These are phyloP conservation scores for Candida sonorensis DNA, from an alignment of 805 yeast genomes.

Conservation along the genomic window DNA sequence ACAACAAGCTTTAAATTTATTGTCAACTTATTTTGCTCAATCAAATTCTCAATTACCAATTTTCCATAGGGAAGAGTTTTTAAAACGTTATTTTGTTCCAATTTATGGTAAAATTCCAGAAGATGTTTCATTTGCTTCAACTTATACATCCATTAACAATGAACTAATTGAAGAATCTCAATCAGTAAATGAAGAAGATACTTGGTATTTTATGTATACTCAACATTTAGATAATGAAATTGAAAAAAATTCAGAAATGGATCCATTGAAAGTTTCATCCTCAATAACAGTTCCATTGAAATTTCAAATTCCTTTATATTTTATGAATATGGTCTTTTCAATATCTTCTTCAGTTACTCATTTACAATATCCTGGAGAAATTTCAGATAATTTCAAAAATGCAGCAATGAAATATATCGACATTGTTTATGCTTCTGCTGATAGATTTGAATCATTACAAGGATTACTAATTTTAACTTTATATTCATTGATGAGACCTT, in stretches of 20 bases:
- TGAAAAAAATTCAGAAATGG: conserved; percentile 17
- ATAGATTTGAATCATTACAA: conserved; percentile 66
- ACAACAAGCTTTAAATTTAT: conserved; percentile 56
- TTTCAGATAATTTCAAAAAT: conserved; percentile 62
- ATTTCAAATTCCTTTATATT: conserved; percentile 53
- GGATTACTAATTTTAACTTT: conserved; percentile 62
- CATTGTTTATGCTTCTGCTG: conserved; percentile 47
- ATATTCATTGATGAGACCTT: conserved; percentile 82
- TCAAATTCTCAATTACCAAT: conserved; percentile 81
- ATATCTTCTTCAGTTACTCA: conserved; percentile 72
- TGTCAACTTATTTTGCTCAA: conserved; percentile 65
- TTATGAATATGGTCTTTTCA: conserved; percentile 72
- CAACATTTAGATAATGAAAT: conserved; percentile 24
- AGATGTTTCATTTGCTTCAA: conserved; percentile 51
- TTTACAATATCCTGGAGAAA: conserved; percentile 54
- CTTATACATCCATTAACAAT: conserved; percentile 40
- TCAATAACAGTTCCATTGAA: conserved; percentile 37
- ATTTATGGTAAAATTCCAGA: conserved; percentile 65
- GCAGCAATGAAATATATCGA: conserved; percentile 59
- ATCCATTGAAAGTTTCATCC: conserved; percentile 30
- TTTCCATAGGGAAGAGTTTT: conserved; percentile 72
- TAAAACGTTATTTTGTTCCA: conserved; percentile 63
- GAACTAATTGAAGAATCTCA: conserved; percentile 16
- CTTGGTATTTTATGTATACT: conserved; percentile 43
- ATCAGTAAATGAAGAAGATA: conserved; percentile 27